A percentile compares a stretch with the other conserved stretches of the same genome.
Evolutionary conservation across 192 early-diverging fungal species (phyloP).

Genomic region (Linnemannia schmuckeri): DNA sequence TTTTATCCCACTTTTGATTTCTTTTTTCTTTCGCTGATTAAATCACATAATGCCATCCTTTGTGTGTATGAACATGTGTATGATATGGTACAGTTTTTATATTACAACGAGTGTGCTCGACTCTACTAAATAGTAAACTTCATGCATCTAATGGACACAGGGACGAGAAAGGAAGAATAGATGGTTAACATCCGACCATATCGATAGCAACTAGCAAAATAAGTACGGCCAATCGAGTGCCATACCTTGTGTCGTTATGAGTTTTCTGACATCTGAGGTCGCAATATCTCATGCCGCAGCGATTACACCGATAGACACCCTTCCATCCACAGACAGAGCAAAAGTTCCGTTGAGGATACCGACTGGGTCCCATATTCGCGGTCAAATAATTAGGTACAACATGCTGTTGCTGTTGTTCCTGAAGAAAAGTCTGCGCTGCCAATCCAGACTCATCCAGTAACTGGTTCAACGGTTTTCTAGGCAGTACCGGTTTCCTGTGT

Average conservation of each 20-base stretch:
- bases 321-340: slow-evolving; percentile 77
- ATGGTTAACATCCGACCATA: background rate
- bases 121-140: slow-evolving; percentile 46
- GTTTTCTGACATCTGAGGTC: slow-evolving; percentile 69
- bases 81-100: slow-evolving; percentile 17
- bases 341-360: slow-evolving; percentile 64
- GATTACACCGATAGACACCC: slow-evolving; percentile 70
- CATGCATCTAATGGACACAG: slow-evolving; percentile 30
- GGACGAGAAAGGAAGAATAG: background rate
- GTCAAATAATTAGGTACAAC: slow-evolving; percentile 49
- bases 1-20: background rate
- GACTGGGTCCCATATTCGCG: slow-evolving; percentile 53
- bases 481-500: slow-evolving; percentile 30
- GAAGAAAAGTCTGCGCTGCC: background rate
- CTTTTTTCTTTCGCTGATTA: slow-evolving; percentile 11
- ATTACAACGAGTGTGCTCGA: background rate
- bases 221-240: no score
- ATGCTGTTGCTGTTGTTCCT: background rate
- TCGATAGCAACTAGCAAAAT: no score
- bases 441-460: slow-evolving; percentile 42
- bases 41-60: slow-evolving; percentile 9
- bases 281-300: slow-evolving; percentile 78
- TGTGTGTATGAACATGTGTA: background rate
- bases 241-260: slow-evolving; percentile 71
- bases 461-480: slow-evolving; percentile 43